phyloP scores from a whole-genome alignment of 1,284 basidiomycete genomes.

The Volvariella volvacea region DNA sequence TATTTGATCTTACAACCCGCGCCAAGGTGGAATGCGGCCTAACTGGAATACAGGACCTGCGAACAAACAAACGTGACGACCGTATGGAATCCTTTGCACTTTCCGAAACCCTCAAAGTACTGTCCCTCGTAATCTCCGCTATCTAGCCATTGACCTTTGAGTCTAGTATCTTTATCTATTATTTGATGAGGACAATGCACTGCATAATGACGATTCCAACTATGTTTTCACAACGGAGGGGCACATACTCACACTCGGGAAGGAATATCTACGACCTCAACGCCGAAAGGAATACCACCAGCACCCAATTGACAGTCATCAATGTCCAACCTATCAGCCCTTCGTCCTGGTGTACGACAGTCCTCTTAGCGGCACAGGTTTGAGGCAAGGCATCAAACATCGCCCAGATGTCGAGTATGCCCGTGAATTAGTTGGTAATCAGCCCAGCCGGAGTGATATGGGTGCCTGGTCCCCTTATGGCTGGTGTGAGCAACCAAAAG shows the following conservation, averaged over 20 bases:
- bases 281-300: constrained; percentile 46
- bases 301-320: constrained; percentile 59
- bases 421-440: constrained; percentile 54
- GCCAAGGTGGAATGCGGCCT: constrained; percentile 83
- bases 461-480: constrained; percentile 59
- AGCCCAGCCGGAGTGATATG: constrained; percentile 43
- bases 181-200: constrained; percentile 79
- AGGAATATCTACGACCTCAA: constrained; percentile 48
- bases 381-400: constrained; percentile 63
- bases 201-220: constrained; percentile 72
- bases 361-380: constrained; percentile 30
- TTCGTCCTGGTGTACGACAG: constrained; percentile 28
- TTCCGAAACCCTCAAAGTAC: constrained; percentile 84
- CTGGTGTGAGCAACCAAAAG: constrained; percentile 64
- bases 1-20: constrained; percentile 69
- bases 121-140: neutral
- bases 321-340: constrained; percentile 66
- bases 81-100: constrained; percentile 92
- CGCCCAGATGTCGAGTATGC: constrained; percentile 76
- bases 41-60: constrained; percentile 73
- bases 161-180: constrained; percentile 82
- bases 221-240: constrained; percentile 92
- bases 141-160: constrained; percentile 6
- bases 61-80: constrained; percentile 77
- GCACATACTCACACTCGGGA: constrained; percentile 72